These are phyloP conservation scores for Effrenium voratum DNA, from an alignment of 73 alveolate species.

Conservation along the genomic window DNA sequence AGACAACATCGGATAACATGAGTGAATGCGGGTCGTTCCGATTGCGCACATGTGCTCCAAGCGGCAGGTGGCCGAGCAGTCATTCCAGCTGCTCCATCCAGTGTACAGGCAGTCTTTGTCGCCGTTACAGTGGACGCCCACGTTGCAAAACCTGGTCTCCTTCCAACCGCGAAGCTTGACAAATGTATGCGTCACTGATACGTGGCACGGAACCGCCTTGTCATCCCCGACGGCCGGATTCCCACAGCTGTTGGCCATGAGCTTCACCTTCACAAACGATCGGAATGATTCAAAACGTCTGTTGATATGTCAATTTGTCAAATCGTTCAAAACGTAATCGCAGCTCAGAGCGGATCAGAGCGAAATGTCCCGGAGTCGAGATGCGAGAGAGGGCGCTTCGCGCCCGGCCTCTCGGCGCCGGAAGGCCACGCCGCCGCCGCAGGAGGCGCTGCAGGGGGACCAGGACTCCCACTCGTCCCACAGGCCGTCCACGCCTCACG, in stretches of 20 bases:
- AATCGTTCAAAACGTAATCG: too few species aligned
- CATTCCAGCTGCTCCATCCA: slow-evolving; percentile 69
- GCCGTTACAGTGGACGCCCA: slow-evolving; percentile 29
- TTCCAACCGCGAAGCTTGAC: background rate
- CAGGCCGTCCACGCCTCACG: slow-evolving; percentile 60
- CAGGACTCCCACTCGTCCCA: slow-evolving; percentile 71
- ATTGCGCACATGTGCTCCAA: too few species aligned
- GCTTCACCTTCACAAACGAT: slow-evolving; percentile 93
- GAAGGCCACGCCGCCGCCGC: slow-evolving; percentile 83
- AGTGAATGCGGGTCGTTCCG: too few species aligned
- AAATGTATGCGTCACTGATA: background rate
- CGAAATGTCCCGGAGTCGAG: too few species aligned
- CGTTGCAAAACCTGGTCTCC: slow-evolving; percentile 87
- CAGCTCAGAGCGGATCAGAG: too few species aligned
- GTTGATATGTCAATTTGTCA: too few species aligned
- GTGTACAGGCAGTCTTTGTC: slow-evolving; percentile 72
- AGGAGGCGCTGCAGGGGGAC: slow-evolving; percentile 66
- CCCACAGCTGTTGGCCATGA: slow-evolving; percentile 88
- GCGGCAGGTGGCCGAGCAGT: slow-evolving; percentile 64
- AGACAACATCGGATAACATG: too few species aligned
- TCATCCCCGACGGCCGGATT: slow-evolving; percentile 59
- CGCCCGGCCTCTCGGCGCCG: slow-evolving; percentile 60
- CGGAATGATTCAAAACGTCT: too few species aligned
- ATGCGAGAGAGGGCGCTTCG: too few species aligned
- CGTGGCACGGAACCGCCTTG: too few species aligned